These are phyloP conservation scores for Echeveria elegans DNA, from an alignment of 164 flowering plant species.

Conservation along the genomic window DNA sequence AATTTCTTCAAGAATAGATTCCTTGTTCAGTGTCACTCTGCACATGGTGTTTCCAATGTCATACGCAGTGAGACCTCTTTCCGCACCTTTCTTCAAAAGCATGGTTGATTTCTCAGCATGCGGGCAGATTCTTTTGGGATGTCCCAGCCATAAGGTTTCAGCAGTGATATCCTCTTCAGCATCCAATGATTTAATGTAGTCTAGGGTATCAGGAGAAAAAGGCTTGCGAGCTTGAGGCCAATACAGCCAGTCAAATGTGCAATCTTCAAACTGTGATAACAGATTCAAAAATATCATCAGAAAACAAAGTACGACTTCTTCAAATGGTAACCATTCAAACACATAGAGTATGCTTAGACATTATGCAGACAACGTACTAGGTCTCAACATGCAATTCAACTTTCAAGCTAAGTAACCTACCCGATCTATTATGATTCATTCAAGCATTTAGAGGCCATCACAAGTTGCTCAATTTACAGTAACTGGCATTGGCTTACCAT, in stretches of 20 bases:
- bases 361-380: neutral
- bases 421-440: neutral
- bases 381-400: neutral
- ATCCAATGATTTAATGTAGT: slow-evolving; percentile 43
- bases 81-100: too few relatives aligned
- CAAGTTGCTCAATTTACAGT: neutral
- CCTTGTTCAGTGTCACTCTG: neutral
- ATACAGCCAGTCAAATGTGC: slow-evolving; percentile 64
- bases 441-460: neutral
- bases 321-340: too few relatives aligned
- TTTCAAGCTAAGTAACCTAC: neutral
- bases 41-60: neutral
- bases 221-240: slow-evolving; percentile 56
- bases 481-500: neutral
- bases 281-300: neutral
- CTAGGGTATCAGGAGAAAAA: slow-evolving; percentile 27
- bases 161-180: slow-evolving; percentile 46
- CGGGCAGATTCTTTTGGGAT: slow-evolving; percentile 38
- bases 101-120: slow-evolving; percentile 40
- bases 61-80: too few relatives aligned
- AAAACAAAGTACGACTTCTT: too few relatives aligned
- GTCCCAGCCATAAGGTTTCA: slow-evolving; percentile 50
- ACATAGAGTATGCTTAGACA: neutral
- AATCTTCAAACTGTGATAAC: slow-evolving; percentile 45
- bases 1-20: neutral